Percentiles rank a stretch among this genome's conserved stretches.
These are phyloP conservation scores for Eimeria sp. DNA, from an alignment of 169 alveolate genomes.

Conservation along the genomic window DNA sequence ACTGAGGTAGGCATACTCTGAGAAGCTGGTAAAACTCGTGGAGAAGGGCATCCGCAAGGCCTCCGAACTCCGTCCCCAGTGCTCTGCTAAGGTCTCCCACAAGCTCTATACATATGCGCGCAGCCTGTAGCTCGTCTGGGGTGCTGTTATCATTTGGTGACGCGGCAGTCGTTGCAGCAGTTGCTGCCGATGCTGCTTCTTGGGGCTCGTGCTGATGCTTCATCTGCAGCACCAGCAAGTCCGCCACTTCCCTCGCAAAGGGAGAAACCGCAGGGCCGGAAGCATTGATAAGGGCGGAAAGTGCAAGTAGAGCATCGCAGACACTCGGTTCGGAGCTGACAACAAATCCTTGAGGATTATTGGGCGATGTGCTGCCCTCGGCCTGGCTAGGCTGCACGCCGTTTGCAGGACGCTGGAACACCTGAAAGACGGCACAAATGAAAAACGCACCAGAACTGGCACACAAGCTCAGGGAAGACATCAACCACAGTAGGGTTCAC, in stretches of 20 bases:
- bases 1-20: not conserved
- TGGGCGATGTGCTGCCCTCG: conserved; percentile 26
- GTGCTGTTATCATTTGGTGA: conserved; percentile 62
- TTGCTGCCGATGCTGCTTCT: conserved; percentile 73
- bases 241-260: conserved; percentile 79
- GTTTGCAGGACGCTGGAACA: conserved; percentile 44
- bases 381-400: conserved; percentile 11
- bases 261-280: conserved; percentile 73
- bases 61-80: conserved; percentile 86
- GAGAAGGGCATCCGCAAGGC: conserved; percentile 82
- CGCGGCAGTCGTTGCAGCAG: conserved; percentile 17
- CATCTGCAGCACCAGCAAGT: conserved; percentile 70
- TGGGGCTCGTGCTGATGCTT: conserved; percentile 60
- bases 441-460: not conserved
- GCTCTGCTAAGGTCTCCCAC: conserved; percentile 92
- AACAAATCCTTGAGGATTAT: conserved; percentile 42
- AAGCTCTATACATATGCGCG: conserved; percentile 91
- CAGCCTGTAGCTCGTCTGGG: conserved; percentile 82
- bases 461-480: not conserved
- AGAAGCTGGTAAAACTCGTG: conserved; percentile 75
- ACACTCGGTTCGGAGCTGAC: conserved; percentile 76
- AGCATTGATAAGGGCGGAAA: conserved; percentile 90
- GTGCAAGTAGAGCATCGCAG: conserved; percentile 91
- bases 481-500: not conserved
- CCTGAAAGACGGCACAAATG: not conserved